phyloP scores from a whole-genome alignment of 352 stramenopile species.

The Phytopythium boreale region DNA sequence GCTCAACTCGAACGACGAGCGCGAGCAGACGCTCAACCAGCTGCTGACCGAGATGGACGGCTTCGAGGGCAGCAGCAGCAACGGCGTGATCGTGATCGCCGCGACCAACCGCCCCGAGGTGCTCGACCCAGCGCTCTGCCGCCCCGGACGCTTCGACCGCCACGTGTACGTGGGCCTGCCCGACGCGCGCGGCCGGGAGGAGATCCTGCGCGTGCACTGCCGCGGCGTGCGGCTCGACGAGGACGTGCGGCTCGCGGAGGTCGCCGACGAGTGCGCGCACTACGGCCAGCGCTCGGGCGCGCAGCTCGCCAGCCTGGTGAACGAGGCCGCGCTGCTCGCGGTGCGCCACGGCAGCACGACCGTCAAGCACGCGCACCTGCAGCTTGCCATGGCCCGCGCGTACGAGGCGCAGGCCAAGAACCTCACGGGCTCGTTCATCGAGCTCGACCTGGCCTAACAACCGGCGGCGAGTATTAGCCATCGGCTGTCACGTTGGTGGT shows the following conservation, averaged over 20 bases:
- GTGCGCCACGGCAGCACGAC: constrained; percentile 62
- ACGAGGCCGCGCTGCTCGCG: constrained; percentile 77
- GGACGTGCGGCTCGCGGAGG: constrained; percentile 44
- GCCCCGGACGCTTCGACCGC: constrained; percentile 95
- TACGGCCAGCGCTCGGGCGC: constrained; percentile 66
- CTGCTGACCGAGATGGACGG: constrained; percentile 89
- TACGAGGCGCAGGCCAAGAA: constrained; percentile 59
- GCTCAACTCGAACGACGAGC: constrained; percentile 92
- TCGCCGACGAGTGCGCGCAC: constrained; percentile 55
- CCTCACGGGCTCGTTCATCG: constrained; percentile 48
- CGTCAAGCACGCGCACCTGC: constrained; percentile 67
- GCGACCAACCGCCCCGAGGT: constrained; percentile 96
- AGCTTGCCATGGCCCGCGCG: constrained; percentile 69
- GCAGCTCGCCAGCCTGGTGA: constrained; percentile 77
- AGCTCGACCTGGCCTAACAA: constrained; percentile 48
- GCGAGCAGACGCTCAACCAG: constrained; percentile 96
- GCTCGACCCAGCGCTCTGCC: constrained; percentile 94
- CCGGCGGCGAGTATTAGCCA: no score
- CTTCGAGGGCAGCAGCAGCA: constrained; percentile 86
- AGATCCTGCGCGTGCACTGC: constrained; percentile 69
- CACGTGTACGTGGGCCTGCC: constrained; percentile 95
- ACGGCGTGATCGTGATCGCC: constrained; percentile 94
- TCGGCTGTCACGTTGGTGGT: no score
- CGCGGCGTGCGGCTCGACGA: constrained; percentile 54
- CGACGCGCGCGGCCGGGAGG: constrained; percentile 87